Base-by-base conservation (phyloP, 352 stramenopile species). In the Globisporangium uncinulatum region DNA sequence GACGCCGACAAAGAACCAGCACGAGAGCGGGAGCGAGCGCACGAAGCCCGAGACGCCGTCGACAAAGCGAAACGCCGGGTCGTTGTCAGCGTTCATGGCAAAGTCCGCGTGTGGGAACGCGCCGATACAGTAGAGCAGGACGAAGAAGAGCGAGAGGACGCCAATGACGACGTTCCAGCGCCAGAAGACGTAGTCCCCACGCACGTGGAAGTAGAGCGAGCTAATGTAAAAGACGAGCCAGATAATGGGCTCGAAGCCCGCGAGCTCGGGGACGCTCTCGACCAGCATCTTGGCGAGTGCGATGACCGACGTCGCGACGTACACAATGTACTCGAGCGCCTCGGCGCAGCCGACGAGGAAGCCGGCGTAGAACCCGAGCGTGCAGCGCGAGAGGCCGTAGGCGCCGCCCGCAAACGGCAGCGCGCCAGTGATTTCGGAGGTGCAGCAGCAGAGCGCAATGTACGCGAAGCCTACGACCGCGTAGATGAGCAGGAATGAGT, bases 311-410 rank as follows among this genome's bases (percentile, higher is more conserved):
- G 56, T 65, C 31, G 61, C 55, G 29, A 69, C 63, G 37, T 74
- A 74, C 32, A 61, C 62, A 29, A 74, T 70, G 54, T 76, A 74
- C 57, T 70, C 63, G 47, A 74, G 45, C 10, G 62, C 39, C 54
- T 77, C 69, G 31, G 51, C 50, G 53, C 66, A 74, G 37, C 69
- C 69, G 51, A 73, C 69, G 41, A 74, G 39, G 51, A 67, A 77
- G 24, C 46, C 69, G 0, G 59, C n/a, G 31, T 61, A 74, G 51
- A 70, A 69, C 17, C 69, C 69, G 4, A 73, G 47, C n/a, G 64
- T 73, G 57, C 69, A 76, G 6, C 69, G 54, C 11, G 61, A 60
- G 17, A 76, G 54, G 0, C 69, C 65, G 50, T 73, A 76, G 13
- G 66, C 65, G 20, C 69, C 69, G n/a, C 66, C 66, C 0, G 63